phyloP scores from a whole-genome alignment of 2,329 filamentous ascomycete genomes.

The Chaetothyriales sp. region DNA sequence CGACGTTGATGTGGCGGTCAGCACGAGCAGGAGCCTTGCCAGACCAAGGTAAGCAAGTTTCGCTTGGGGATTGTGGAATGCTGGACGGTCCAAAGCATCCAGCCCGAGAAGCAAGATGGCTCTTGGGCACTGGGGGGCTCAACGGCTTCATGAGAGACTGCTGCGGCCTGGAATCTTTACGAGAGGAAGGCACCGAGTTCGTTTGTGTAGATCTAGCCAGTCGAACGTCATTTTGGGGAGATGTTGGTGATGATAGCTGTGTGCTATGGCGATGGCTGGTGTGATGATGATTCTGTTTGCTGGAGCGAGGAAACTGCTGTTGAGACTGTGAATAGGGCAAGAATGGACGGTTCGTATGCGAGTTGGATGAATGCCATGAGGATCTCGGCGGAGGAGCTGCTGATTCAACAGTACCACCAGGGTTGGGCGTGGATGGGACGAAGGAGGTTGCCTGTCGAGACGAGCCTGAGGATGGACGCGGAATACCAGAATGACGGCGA shows the following conservation, averaged over 20 bases:
- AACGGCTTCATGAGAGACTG: constrained; percentile 12
- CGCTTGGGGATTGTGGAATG: constrained; percentile 7
- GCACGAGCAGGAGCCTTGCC: background rate
- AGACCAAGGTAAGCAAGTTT: background rate
- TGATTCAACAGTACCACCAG: background rate
- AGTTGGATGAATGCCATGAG: background rate
- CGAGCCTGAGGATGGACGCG: background rate
- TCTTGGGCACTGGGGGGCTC: constrained; percentile 10
- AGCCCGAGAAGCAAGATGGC: constrained; percentile 10
- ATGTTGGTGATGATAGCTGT: background rate
- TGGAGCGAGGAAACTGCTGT: background rate
- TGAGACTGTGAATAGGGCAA: background rate
- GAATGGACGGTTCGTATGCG: background rate
- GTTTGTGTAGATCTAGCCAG: background rate
- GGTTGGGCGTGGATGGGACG: background rate
- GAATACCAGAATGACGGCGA: background rate
- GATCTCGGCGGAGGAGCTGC: background rate
- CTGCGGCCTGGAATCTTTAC: constrained; percentile 5
- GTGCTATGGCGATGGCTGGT: background rate
- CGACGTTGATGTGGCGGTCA: constrained; percentile 4
- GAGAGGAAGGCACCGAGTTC: background rate
- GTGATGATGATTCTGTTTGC: background rate
- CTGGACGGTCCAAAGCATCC: constrained; percentile 7
- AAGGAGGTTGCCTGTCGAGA: background rate
- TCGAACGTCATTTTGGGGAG: background rate